These are phyloP conservation scores for Coemansia sp. DNA, from an alignment of 192 early-diverging fungal genomes.

Conservation along the genomic window DNA sequence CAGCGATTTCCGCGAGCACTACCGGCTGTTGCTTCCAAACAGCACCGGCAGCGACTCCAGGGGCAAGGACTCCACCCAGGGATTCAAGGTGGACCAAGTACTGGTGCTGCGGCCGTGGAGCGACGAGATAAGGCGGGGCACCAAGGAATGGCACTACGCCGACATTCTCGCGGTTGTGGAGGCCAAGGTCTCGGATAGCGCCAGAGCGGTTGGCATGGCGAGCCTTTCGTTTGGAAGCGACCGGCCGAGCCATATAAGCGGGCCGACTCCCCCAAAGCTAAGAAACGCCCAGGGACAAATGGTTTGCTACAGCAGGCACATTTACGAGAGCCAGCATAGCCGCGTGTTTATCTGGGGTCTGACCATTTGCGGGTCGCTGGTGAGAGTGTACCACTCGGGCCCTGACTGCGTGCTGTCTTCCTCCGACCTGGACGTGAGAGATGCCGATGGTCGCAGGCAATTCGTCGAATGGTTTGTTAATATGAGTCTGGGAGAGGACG, in stretches of 20 bases:
- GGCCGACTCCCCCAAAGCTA: background rate
- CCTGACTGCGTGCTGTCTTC: slow-evolving; percentile 2
- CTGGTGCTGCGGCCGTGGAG: background rate
- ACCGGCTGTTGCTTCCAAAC: background rate
- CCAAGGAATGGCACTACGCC: background rate
- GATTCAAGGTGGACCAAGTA: slow-evolving; percentile 1
- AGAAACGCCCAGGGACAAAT: slow-evolving; percentile 1
- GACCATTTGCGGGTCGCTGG: slow-evolving; percentile 2
- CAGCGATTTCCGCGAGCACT: background rate
- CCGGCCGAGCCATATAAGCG: background rate
- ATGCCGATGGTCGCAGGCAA: background rate
- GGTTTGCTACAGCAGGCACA: background rate
- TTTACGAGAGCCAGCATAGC: slow-evolving; percentile 7
- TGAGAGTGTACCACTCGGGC: background rate
- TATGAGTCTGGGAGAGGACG: background rate
- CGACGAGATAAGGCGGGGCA: background rate
- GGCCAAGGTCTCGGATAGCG: background rate
- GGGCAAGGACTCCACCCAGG: background rate
- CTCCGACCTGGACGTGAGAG: slow-evolving; percentile 6
- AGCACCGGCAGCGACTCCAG: background rate
- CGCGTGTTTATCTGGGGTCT: slow-evolving; percentile 24
- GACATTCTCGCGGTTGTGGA: background rate
- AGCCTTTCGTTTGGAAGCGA: background rate
- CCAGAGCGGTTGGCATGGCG: background rate
- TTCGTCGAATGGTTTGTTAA: slow-evolving; percentile 10